These are phyloP conservation scores for Hippophae tibetana DNA, from an alignment of 306 rosid genomes.

Conservation along the genomic window DNA sequence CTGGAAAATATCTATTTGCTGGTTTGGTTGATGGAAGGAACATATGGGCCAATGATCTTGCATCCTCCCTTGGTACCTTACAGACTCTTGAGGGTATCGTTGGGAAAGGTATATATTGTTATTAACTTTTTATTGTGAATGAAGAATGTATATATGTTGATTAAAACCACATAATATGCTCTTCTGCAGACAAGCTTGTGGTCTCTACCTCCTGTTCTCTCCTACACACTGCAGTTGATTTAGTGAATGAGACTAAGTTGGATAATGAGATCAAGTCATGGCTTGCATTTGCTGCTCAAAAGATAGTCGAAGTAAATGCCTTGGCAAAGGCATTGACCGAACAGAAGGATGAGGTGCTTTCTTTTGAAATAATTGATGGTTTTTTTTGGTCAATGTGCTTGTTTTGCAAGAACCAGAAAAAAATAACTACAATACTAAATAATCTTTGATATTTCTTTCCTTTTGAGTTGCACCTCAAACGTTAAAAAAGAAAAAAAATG, in stretches of 20 bases:
- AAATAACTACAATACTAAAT: not conserved
- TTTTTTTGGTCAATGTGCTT: not conserved
- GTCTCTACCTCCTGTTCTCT: constrained; percentile 87
- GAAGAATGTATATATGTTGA: constrained; percentile 12
- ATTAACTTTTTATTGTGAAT: constrained; percentile 2
- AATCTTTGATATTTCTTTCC: not conserved
- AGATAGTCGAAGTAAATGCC: constrained; percentile 74
- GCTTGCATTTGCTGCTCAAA: constrained; percentile 88
- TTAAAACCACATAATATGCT: constrained; percentile 4
- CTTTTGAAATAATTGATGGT: not conserved
- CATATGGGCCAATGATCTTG: constrained; percentile 78
- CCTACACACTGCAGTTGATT: constrained; percentile 87
- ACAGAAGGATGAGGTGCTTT: constrained; percentile 46
- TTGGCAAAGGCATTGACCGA: constrained; percentile 73
- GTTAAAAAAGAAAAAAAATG: too few relatives aligned
- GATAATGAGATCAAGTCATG: constrained; percentile 72
- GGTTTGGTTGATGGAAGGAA: constrained; percentile 90
- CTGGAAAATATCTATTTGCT: constrained; percentile 68
- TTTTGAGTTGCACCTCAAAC: too few relatives aligned
- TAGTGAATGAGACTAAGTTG: constrained; percentile 68
- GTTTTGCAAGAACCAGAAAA: not conserved
- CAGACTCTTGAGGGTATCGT: constrained; percentile 46
- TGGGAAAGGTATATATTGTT: constrained; percentile 50
- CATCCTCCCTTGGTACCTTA: constrained; percentile 47
- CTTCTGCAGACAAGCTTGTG: constrained; percentile 47